Evolutionary conservation across 2,329 filamentous ascomycete species (phyloP), one percentile per base, ranked within the genome.

Genomic region (Fusarium begoniae): DNA sequence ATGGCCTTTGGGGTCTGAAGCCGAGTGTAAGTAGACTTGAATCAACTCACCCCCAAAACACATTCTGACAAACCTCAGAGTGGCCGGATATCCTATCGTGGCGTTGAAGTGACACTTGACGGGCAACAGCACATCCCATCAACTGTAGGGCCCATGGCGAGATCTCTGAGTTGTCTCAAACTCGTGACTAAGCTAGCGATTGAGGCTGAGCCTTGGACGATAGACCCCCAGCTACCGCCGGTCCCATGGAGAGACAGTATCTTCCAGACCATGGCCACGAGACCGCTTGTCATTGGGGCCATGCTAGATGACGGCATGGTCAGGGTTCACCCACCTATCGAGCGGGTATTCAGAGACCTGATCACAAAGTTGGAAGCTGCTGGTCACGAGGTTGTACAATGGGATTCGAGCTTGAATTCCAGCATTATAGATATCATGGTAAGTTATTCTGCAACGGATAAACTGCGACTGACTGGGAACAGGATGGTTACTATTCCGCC

Each of bases 381-480:
- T 6, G 59, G 51, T 1, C 59, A 63, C 20, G 51, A 63, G 8
- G 13, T 63, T 20, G 8, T 63, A 10, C 13, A 58, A 22, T 58
- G 59, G 51, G 32, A 63, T 14, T n/a, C 51, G 8, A 30, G 5
- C 35, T 15, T 58, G 20, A 55, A 63, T 22, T 1, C 51, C 6
- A 26, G 35, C 5, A 26, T n/a, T 4, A 40, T 63, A 14, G 5
- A 22, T 17, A 22, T 45, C 14, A 63, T 58, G 51, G 59, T 38
- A 38, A 57, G 1, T 3, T 35, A 13, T 3, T 8, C 0, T 20
- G 10, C 32, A 20, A 15, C 0, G 0, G 11, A 26, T 15, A 2
- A 9, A 8, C 2, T 24, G 32, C 20, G 22, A 2, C n/a, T 26
- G 1, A 53, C 13, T 22, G 0, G 1, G 12, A 8, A 15, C 15